Evolutionary conservation across 2,329 filamentous ascomycete species (phyloP).

Genomic region (Fusarium ramigenum): DNA sequence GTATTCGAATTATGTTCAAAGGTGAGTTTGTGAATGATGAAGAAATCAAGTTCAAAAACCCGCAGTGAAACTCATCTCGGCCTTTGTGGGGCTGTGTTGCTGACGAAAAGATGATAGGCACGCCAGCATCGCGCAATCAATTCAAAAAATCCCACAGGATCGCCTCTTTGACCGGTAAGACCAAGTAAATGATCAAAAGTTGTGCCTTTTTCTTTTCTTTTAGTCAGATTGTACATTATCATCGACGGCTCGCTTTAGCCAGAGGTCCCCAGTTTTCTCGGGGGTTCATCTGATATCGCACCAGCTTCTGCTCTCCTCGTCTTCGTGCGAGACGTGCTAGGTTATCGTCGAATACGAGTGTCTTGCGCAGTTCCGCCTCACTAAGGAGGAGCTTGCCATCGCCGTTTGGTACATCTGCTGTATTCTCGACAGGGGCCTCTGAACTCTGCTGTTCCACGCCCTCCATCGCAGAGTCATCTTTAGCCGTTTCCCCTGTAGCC

Average conservation of each 20-base stretch:
- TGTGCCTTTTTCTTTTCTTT: background rate
- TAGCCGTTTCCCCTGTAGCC: constrained; percentile 19
- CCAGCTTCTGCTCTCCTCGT: constrained; percentile 74
- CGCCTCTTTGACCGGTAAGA: constrained; percentile 5
- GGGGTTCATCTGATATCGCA: constrained; percentile 91
- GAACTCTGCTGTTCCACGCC: constrained; percentile 48
- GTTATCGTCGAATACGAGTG: constrained; percentile 77
- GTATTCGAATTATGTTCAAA: background rate
- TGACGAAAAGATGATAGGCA: constrained; percentile 24
- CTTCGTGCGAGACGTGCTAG: constrained; percentile 76
- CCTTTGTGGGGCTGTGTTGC: constrained; percentile 33
- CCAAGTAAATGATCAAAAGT: background rate
- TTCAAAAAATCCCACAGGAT: constrained; percentile 11
- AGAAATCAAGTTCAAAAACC: constrained; percentile 19
- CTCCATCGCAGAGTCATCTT: constrained; percentile 49
- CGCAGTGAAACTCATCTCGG: constrained; percentile 10
- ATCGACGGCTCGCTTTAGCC: constrained; percentile 62
- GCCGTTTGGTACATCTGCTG: constrained; percentile 30
- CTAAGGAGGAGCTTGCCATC: constrained; percentile 28
- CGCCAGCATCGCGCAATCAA: constrained; percentile 14
- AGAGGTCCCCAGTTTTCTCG: constrained; percentile 94
- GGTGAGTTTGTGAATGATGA: constrained; percentile 3
- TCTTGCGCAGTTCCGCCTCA: constrained; percentile 63
- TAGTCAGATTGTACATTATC: constrained; percentile 6
- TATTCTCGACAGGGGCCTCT: background rate